Conservation (phyloP, 2,329 filamentous ascomycete species). For the Penicillium sclerotiorum region DNA sequence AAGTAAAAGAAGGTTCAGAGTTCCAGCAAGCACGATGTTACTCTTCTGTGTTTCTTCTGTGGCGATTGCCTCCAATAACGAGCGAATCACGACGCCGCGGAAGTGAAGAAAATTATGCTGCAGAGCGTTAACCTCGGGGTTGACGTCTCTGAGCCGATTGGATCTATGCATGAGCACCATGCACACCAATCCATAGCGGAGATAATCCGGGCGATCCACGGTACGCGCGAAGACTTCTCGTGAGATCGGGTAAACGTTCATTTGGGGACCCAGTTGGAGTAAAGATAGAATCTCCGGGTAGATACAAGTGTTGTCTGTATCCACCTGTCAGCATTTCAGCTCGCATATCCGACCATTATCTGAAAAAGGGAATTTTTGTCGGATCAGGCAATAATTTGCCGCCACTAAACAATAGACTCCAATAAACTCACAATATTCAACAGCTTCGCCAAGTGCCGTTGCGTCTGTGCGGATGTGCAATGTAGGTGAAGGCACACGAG, state of each 20-base stretch:
- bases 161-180: conserved; percentile 39
- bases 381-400: too few relatives aligned
- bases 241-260: conserved; percentile 30
- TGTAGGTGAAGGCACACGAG: background rate
- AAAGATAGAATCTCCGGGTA: conserved; percentile 30
- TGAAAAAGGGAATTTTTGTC: background rate
- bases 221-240: conserved; percentile 18
- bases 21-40: conserved; percentile 36
- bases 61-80: conserved; percentile 31
- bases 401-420: too few relatives aligned
- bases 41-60: conserved; percentile 18
- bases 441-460: conserved; percentile 25
- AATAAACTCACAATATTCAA: conserved; percentile 35
- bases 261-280: conserved; percentile 27
- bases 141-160: conserved; percentile 25
- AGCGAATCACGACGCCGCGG: conserved; percentile 34
- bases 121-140: conserved; percentile 20
- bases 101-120: conserved; percentile 32
- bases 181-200: conserved; percentile 34
- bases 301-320: conserved; percentile 35
- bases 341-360: background rate
- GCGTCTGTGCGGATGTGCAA: background rate
- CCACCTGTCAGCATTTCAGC: background rate
- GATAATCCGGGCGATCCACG: conserved; percentile 28
- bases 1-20: conserved; percentile 34